Conservation (phyloP, 306 rosid genomes). For the Prunus padus region DNA sequence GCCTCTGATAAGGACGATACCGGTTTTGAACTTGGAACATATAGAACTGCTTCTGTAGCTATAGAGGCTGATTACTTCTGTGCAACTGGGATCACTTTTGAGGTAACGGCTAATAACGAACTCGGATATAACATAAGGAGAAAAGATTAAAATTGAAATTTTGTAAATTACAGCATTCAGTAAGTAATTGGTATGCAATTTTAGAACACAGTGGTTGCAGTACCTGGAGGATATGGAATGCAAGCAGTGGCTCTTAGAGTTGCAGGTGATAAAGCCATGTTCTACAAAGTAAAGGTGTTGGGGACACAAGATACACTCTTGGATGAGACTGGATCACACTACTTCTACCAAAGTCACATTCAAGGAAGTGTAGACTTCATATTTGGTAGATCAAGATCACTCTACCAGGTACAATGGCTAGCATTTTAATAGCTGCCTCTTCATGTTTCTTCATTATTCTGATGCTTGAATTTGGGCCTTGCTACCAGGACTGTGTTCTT, state of each 20-base stretch:
- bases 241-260: conserved; percentile 90
- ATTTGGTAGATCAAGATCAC: conserved; percentile 74
- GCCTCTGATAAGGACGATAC: conserved; percentile 63
- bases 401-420: conserved; percentile 54
- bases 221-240: conserved; percentile 67
- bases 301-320: conserved; percentile 88
- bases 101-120: conserved; percentile 42
- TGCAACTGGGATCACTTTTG: conserved; percentile 68
- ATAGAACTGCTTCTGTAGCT: conserved; percentile 67
- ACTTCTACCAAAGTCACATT: conserved; percentile 57
- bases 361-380: conserved; percentile 79
- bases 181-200: background rate
- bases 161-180: background rate
- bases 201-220: conserved; percentile 75
- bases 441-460: conserved; percentile 13
- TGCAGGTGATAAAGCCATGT: conserved; percentile 71
- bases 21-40: conserved; percentile 68
- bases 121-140: background rate
- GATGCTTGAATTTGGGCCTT: conserved; percentile 9
- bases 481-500: conserved; percentile 60
- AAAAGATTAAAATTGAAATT: background rate
- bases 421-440: background rate
- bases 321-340: conserved; percentile 74
- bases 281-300: conserved; percentile 55
- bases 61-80: conserved; percentile 79